Conservation (phyloP, 495 filamentous ascomycete genomes). For the Penicillium ucsense region DNA sequence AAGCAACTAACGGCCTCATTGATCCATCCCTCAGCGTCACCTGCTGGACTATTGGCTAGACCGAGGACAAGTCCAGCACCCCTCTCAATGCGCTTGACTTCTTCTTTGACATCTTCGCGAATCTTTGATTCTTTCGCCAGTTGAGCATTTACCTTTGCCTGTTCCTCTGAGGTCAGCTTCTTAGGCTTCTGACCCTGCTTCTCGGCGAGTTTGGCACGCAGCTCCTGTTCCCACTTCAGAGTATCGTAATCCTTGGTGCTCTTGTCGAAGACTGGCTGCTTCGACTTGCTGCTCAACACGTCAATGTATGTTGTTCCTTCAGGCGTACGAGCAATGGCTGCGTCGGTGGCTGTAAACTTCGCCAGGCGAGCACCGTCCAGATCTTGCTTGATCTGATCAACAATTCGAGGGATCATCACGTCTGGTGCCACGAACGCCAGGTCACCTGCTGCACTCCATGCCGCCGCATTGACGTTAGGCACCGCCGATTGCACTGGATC, state of each 20-base stretch:
- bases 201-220: constrained; percentile 75
- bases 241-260: constrained; percentile 90
- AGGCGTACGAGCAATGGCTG: constrained; percentile 80
- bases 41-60: constrained; percentile 76
- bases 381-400: constrained; percentile 61
- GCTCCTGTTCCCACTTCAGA: constrained; percentile 91
- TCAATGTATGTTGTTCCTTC: constrained; percentile 84
- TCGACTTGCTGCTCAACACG: constrained; percentile 69
- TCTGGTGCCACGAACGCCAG: constrained; percentile 90
- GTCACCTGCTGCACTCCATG: constrained; percentile 74
- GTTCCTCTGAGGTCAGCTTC: constrained; percentile 84
- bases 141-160: constrained; percentile 82
- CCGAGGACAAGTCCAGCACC: constrained; percentile 76
- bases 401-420: constrained; percentile 61
- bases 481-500: constrained; percentile 33
- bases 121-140: constrained; percentile 77
- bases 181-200: constrained; percentile 86
- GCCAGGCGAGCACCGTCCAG: constrained; percentile 56
- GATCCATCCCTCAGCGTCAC: constrained; percentile 78
- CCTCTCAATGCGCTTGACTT: constrained; percentile 60
- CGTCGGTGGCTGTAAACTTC: constrained; percentile 71
- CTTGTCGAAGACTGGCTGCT: constrained; percentile 58
- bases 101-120: constrained; percentile 52
- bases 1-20: constrained; percentile 63
- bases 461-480: constrained; percentile 50